Base-by-base conservation (phyloP, 805 yeast species). In the Pichia exigua region DNA sequence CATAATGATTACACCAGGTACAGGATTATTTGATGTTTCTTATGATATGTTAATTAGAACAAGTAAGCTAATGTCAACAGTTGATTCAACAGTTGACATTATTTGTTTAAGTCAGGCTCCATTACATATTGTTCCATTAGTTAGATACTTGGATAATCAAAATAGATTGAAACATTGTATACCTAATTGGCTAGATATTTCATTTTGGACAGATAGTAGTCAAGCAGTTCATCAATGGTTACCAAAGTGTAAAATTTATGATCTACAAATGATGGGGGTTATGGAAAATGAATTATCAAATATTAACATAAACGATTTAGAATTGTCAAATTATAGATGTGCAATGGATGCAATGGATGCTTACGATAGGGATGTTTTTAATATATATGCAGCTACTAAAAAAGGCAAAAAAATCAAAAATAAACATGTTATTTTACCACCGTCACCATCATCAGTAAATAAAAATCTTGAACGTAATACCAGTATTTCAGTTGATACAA, bases 241-340 rank as follows among this genome's bases (percentile, higher is more conserved):
- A n/a, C 97, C 99, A 0, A 73, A 94, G 38, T 90, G 97, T 66
- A 89, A 88, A 60, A 91, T 94, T 47, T 92, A 94, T 65, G 98
- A 92, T 61, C 69, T 94, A 20, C 98, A 94, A 65, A 94, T 94
- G 97, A 92, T 92, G 95, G 98, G 98, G 0, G 78, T 94, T 9
- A 89, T 92, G 84, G 98, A 92, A 61, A 88, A 87, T 59, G 97
- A 94, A 61, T 72, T 83, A 52, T 81, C 82, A 57, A 80, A 85
- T 13, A 78, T 85, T 9, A 78, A 82, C 10, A 77, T 91, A 12
- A 83, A 82, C 18, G 76, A 83, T 47, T 68, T 90, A 47, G 74
- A 72, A 13, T 60, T 65, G 54, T 46, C 61, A 44, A 51, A 62
- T 56, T 49, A 49, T 40, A 56, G 50, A 17, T 72, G 83, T 0